phyloP scores from a whole-genome alignment of 2,329 filamentous ascomycete genomes.

The Neofusicoccum sp. region DNA sequence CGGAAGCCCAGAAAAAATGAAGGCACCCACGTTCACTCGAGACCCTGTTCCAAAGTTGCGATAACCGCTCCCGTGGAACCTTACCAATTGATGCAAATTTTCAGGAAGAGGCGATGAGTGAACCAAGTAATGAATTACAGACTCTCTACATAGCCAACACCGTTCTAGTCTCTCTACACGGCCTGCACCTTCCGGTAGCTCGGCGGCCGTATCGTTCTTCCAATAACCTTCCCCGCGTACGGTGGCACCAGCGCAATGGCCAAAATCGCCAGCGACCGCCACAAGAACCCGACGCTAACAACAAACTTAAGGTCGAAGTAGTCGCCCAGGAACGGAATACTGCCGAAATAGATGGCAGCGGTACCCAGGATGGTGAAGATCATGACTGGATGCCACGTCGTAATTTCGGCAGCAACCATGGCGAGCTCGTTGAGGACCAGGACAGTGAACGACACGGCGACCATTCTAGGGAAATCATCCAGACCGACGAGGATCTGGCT shows the following conservation, averaged over 20 bases:
- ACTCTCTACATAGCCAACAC: neutral
- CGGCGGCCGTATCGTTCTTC: constrained; percentile 82
- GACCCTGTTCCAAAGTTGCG: too few relatives aligned
- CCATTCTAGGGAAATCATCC: constrained; percentile 59
- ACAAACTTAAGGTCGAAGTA: constrained; percentile 88
- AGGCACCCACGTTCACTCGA: too few relatives aligned
- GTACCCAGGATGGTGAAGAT: constrained; percentile 81
- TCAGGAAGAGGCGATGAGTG: too few relatives aligned
- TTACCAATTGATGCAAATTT: too few relatives aligned
- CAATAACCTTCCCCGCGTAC: constrained; percentile 81
- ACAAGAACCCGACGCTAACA: constrained; percentile 76
- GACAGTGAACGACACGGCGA: constrained; percentile 87
- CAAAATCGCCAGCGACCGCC: constrained; percentile 78
- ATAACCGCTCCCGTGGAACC: too few relatives aligned
- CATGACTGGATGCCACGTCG: constrained; percentile 96
- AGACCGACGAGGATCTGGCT: constrained; percentile 82
- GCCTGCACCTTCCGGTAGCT: constrained; percentile 91
- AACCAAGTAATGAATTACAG: neutral
- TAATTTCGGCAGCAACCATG: constrained; percentile 96
- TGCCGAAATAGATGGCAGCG: constrained; percentile 73
- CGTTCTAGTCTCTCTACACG: constrained; percentile 43
- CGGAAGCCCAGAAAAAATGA: too few relatives aligned
- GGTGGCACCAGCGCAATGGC: constrained; percentile 82
- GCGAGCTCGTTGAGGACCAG: constrained; percentile 91
- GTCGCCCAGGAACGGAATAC: constrained; percentile 79